Base-by-base conservation (phyloP, 164 flowering plant species). In the Echeveria elegans region DNA sequence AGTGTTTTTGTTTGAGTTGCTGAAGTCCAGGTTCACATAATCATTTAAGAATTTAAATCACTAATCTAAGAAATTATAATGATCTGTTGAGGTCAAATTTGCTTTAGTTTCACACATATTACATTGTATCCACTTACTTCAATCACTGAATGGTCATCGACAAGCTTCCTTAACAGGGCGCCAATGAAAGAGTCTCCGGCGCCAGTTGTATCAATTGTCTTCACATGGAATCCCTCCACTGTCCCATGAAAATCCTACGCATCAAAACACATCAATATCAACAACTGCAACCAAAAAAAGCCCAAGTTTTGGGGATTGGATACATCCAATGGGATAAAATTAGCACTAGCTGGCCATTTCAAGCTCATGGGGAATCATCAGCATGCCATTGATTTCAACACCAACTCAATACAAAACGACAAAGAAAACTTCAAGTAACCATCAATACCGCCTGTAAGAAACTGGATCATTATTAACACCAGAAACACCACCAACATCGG, bases 151-250 rank as follows among this genome's bases (percentile, higher is more conserved):
- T 63, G 84, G 59, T 89, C 86, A 14, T 85, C 77, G 11, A 89
- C 96, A 32, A 94, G 66, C 77, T 82, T 88, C 76, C 71, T 24
- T 3, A 94, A 77, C 0, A 94, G 70, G n/a, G 99, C 82, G 10
- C 97, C 99, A 4, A 94, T 81, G 59, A 88, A 94, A 1, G 99
- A 79, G 65, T 94, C 99, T 14, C 99, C 99, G 0, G 99, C 99
- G 0, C 99, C 97, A 9, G 99, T 94, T 47, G 97, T 94, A 70
- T 94, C 99, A n/a, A 94, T 84, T 2, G 99, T 69, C n/a, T 89
- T 83, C 8, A 91, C 99, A 14, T 53, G 78, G 65, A 85, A 82
- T 7, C 76, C 82, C 1, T 81, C 89, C 30, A 94, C 96, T 0
- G 74, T 3, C 74, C 99, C 99, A 31, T 70, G 86, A 78, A 91